phyloP scores from a whole-genome alignment of 495 filamentous ascomycete species.

The Xylaria telfairii region DNA sequence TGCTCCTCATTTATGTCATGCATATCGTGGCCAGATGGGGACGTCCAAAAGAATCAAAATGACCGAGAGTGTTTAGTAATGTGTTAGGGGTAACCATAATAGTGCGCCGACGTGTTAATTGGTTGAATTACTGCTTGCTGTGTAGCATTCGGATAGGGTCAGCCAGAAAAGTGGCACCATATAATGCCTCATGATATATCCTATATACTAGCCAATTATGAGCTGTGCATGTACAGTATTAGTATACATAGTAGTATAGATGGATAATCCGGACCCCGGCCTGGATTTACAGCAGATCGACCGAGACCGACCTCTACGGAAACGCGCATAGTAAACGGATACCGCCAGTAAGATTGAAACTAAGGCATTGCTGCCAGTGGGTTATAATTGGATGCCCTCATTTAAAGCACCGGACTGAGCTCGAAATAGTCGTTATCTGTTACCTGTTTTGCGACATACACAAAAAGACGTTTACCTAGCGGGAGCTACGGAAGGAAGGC shows the following conservation, averaged over 20 bases:
- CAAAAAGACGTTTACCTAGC: background rate
- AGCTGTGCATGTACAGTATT: too few species aligned
- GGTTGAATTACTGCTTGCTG: background rate
- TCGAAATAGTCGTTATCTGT: too few species aligned
- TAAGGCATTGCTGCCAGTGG: background rate
- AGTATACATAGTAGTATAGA: too few species aligned
- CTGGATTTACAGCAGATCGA: background rate
- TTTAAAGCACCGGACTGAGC: background rate
- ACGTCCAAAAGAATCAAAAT: slow-evolving; percentile 2
- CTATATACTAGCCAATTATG: background rate
- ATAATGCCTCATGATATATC: background rate
- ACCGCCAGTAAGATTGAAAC: background rate
- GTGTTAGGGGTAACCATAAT: background rate
- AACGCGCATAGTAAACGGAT: background rate
- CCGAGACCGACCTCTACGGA: background rate
- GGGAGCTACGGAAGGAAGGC: slow-evolving; percentile 1
- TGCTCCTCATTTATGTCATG: background rate
- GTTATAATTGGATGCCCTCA: background rate
- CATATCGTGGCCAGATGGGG: slow-evolving; percentile 7
- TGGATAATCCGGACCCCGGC: background rate
- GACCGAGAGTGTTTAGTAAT: slow-evolving; percentile 4
- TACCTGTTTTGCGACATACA: too few species aligned
- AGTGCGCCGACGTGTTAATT: background rate
- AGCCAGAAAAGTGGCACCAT: slow-evolving; percentile 18
- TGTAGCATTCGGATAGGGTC: background rate